Evolutionary conservation across 768 basidiomycete genomes (phyloP), one percentile per base, ranked within the genome.

Genomic region (Boletus rex-veris): DNA sequence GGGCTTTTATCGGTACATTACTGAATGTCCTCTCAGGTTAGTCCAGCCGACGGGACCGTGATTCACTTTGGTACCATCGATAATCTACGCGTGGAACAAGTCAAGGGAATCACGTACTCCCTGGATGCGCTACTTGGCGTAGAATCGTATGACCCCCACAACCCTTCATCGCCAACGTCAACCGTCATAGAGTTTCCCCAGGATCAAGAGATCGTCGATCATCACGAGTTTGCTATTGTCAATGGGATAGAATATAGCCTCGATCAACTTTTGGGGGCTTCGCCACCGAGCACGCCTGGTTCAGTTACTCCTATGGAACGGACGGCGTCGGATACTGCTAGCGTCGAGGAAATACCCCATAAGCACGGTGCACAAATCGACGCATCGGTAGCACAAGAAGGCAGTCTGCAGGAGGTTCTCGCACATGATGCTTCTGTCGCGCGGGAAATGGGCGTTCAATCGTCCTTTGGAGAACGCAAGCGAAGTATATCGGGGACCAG

Each of bases 41-140:
- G 90, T 57, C 97, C 97, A 1, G 95, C 97, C 2, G 97, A 99
- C 61, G 97, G 97, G 4, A 87, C 79, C 0, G 81, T 99, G 2
- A 77, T 98, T 26, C 96, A 98, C 68, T 93, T 94, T 61, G 97
- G 97, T 33, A 83, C 83, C 1, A 89, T 99, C 58, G 81, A 75
- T 35, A 82, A 83, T 60, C 76, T 83, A 45, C 82, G 83, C 26
- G 91, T 99, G 48, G 95, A 97, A 67, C 95, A 98, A 71, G 92
- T 99, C 65, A 99, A 99, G 72, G 97, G 97, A 15, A 88, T 96
- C 58, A 97, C 93, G 0, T 99, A 99, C 66, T 97, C 94, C 2
- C 81, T 99, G 12, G 90, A 97, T 57, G 94, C 95, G 0, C 77
- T 99, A 0, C 83, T 99, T 15, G 97, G 97, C 36, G 78, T 86